Percentiles rank a stretch among this genome's conserved stretches.
Conservation (phyloP, 2,329 filamentous ascomycete genomes). For the Colletotrichum destructivum region DNA sequence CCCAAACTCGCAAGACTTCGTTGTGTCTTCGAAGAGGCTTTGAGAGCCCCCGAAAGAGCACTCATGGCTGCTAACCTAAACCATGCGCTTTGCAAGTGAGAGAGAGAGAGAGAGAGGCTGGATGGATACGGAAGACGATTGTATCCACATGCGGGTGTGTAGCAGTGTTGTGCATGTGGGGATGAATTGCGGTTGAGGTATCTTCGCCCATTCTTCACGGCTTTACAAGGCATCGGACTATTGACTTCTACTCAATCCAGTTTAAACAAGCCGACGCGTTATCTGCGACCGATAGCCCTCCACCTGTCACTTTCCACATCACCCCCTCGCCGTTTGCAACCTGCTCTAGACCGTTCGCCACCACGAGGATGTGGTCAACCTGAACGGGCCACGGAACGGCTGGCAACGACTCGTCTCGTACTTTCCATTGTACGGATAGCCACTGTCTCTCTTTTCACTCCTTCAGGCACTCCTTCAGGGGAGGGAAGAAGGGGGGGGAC, state of each 20-base stretch:
- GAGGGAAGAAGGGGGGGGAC: neutral
- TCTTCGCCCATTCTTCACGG: constrained; percentile 12
- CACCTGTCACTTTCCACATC: no score
- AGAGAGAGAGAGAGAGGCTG: neutral
- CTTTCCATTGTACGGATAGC: neutral
- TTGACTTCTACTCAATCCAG: neutral
- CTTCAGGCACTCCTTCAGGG: no score
- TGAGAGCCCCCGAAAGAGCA: no score
- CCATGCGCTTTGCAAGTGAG: constrained; percentile 3
- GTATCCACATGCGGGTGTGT: neutral
- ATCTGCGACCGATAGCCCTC: constrained; percentile 6
- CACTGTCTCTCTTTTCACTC: constrained; percentile 5
- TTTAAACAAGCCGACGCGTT: neutral
- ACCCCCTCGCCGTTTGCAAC: constrained; percentile 23
- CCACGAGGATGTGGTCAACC: constrained; percentile 11
- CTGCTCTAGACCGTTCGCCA: constrained; percentile 16
- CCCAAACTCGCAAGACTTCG: neutral
- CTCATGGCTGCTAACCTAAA: no score
- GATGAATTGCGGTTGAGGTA: constrained; percentile 22
- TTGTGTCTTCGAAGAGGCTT: neutral
- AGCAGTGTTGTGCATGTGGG: neutral
- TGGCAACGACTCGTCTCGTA: constrained; percentile 4
- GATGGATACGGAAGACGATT: constrained; percentile 2
- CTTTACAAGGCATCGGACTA: constrained; percentile 23
- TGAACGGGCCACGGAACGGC: constrained; percentile 21